Evolutionary conservation across 805 yeast genomes (phyloP).

Genomic region (Kluyveromyces wickerhamii): DNA sequence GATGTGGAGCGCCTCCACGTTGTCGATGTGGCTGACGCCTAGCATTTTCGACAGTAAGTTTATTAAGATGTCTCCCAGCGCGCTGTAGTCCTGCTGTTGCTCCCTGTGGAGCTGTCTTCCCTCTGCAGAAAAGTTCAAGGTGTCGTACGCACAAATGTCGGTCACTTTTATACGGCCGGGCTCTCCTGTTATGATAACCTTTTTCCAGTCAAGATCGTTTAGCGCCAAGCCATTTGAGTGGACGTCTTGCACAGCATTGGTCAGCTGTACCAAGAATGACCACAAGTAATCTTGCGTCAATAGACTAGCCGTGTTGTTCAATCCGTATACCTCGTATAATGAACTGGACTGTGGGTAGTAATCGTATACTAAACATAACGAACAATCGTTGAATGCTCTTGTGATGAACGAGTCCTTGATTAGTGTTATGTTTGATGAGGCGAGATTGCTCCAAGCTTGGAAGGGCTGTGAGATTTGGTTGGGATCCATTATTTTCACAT

Average conservation of each 20-base stretch:
- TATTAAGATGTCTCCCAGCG: slow-evolving; percentile 54
- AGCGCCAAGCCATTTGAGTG: slow-evolving; percentile 50
- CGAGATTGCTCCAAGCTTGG: slow-evolving; percentile 56
- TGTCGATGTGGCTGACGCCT: slow-evolving; percentile 6
- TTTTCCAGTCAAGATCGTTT: slow-evolving; percentile 58
- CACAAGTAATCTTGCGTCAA: slow-evolving; percentile 63
- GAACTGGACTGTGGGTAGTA: slow-evolving; percentile 74
- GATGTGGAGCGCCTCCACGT: slow-evolving; percentile 28
- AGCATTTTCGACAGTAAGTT: slow-evolving; percentile 38
- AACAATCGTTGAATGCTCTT: slow-evolving; percentile 72
- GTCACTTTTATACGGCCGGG: slow-evolving; percentile 61
- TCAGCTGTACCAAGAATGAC: slow-evolving; percentile 68
- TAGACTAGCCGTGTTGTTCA: slow-evolving; percentile 24
- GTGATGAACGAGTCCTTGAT: slow-evolving; percentile 80
- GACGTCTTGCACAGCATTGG: slow-evolving; percentile 56
- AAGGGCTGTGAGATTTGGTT: slow-evolving; percentile 46
- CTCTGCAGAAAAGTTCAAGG: slow-evolving; percentile 38
- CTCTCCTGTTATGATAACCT: slow-evolving; percentile 64
- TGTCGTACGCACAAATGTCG: slow-evolving; percentile 64
- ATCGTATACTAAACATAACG: slow-evolving; percentile 74
- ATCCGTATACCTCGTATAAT: slow-evolving; percentile 58
- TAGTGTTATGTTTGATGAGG: slow-evolving; percentile 47
- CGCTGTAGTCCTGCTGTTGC: slow-evolving; percentile 48
- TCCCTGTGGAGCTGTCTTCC: slow-evolving; percentile 20
- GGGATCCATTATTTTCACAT: slow-evolving; percentile 47